Percentiles rank a stretch among this genome's conserved stretches.
Evolutionary conservation across 2,329 filamentous ascomycete species (phyloP).

Genomic region (Fonsecaea erecta): DNA sequence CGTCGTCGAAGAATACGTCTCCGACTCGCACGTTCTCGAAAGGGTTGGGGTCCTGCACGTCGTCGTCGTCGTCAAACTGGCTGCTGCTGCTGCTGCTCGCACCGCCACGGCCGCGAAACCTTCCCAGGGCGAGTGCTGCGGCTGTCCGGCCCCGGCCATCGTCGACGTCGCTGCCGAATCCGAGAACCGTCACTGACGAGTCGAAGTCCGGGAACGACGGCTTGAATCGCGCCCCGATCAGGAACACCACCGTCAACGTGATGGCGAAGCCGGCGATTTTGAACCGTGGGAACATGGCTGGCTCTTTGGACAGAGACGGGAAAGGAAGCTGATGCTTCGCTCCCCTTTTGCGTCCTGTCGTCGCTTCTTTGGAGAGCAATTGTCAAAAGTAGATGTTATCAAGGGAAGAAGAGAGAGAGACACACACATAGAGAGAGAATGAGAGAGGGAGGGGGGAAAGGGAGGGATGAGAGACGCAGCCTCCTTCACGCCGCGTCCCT

Average conservation of each 20-base stretch:
- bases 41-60: neutral
- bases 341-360: too few relatives aligned
- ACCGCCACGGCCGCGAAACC: neutral
- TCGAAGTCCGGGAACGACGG: conserved; percentile 4
- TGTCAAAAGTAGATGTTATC: too few relatives aligned
- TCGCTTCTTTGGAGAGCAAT: too few relatives aligned
- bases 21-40: conserved; percentile 1
- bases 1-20: neutral
- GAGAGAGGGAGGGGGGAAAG: too few relatives aligned
- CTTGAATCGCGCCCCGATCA: conserved; percentile 1
- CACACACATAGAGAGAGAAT: too few relatives aligned
- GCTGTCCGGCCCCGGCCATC: too few relatives aligned
- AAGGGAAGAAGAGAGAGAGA: too few relatives aligned
- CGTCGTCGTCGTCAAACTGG: neutral
- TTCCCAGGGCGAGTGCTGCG: too few relatives aligned
- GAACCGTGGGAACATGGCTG: conserved; percentile 10
- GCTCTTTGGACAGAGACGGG: neutral
- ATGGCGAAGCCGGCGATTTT: conserved; percentile 9
- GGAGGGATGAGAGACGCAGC: too few relatives aligned
- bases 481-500: too few relatives aligned
- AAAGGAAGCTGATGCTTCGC: too few relatives aligned
- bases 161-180: neutral
- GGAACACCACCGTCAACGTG: neutral
- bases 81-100: neutral
- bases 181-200: neutral